These are phyloP conservation scores for Puccinia triticina DNA, from an alignment of 1,284 basidiomycete genomes.

Conservation along the genomic window DNA sequence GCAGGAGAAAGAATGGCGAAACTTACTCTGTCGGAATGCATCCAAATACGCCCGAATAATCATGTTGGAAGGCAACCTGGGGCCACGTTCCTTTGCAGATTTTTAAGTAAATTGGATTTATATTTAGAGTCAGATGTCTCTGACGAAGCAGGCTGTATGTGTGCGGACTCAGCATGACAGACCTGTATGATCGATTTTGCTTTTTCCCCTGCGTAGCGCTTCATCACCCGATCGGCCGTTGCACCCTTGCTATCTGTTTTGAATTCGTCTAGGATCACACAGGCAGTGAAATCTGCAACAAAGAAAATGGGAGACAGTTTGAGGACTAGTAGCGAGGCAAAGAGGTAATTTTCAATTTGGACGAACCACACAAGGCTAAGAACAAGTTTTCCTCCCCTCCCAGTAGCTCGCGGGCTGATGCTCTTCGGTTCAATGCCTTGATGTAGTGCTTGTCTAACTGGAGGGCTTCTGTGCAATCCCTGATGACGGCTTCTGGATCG, in stretches of 20 bases:
- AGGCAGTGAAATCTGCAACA: conserved; percentile 83
- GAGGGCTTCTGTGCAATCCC: conserved; percentile 87
- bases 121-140: neutral
- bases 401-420: conserved; percentile 79
- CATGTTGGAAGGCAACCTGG: conserved; percentile 82
- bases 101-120: neutral
- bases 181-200: conserved; percentile 70
- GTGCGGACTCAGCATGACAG: neutral
- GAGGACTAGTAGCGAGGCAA: neutral
- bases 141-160: neutral
- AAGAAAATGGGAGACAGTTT: neutral
- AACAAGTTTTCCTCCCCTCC: conserved; percentile 67
- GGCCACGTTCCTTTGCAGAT: conserved; percentile 70
- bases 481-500: conserved; percentile 79
- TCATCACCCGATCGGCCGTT: conserved; percentile 87
- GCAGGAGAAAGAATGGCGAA: neutral
- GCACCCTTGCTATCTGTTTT: conserved; percentile 76
- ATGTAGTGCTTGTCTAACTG: conserved; percentile 82
- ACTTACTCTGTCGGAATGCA: conserved; percentile 75
- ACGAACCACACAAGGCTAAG: conserved; percentile 72
- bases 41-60: conserved; percentile 96
- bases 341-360: neutral
- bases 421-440: conserved; percentile 93
- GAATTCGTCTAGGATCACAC: conserved; percentile 92
- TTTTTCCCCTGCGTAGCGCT: conserved; percentile 75